phyloP scores from a whole-genome alignment of 495 filamentous ascomycete genomes.

The Daldinia caldariorum region DNA sequence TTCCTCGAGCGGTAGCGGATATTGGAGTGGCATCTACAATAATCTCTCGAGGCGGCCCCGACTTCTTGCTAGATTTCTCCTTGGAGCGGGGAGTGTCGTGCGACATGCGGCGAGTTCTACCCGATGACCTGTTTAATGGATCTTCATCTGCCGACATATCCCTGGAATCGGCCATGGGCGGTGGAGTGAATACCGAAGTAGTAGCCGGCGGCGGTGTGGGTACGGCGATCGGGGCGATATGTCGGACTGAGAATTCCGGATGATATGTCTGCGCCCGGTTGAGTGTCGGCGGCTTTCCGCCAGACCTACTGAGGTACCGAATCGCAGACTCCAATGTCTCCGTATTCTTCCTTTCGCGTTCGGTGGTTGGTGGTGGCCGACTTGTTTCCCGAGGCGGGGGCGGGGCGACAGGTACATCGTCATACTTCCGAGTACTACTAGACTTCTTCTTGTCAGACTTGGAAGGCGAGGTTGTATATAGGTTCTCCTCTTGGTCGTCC shows the following conservation, averaged over 20 bases:
- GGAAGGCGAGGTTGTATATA: conserved; percentile 38
- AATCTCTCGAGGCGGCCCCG: conserved; percentile 42
- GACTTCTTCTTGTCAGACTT: conserved; percentile 56
- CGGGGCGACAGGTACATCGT: conserved; percentile 41
- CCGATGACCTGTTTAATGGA: conserved; percentile 45
- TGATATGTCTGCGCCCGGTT: conserved; percentile 46
- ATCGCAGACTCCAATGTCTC: conserved; percentile 40
- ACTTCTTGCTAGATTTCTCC: conserved; percentile 49
- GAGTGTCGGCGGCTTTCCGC: conserved; percentile 40
- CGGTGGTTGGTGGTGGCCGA: conserved; percentile 26
- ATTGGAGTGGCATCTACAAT: conserved; percentile 39
- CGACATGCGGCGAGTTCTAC: conserved; percentile 53
- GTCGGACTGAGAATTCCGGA: conserved; percentile 35
- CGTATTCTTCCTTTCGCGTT: conserved; percentile 45
- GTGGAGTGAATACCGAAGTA: conserved; percentile 35
- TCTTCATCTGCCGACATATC: conserved; percentile 41
- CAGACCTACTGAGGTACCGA: conserved; percentile 43
- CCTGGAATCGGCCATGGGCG: conserved; percentile 30
- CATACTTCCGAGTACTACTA: conserved; percentile 52
- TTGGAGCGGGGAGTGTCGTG: conserved; percentile 53
- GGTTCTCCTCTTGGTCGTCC: conserved; percentile 44
- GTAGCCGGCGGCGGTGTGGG: conserved; percentile 48
- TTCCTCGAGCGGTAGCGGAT: conserved; percentile 36
- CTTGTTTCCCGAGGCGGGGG: conserved; percentile 31
- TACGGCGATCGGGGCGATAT: conserved; percentile 50